phyloP scores from a whole-genome alignment of 768 basidiomycete species.

The Megacollybia marginata region DNA sequence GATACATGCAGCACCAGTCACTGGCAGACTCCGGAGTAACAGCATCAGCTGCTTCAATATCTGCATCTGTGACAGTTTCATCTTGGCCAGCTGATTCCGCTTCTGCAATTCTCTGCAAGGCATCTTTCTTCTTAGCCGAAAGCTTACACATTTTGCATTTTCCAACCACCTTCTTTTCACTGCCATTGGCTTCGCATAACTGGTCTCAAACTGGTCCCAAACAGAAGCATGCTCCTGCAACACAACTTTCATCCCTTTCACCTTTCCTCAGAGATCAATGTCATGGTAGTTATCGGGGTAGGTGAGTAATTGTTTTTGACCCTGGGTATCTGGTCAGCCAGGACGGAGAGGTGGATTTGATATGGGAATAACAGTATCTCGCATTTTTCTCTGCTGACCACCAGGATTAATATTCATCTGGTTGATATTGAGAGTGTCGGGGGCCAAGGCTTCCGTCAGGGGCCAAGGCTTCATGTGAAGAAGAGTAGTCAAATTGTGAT shows the following conservation, averaged over 20 bases:
- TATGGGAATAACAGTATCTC: constrained; percentile 10
- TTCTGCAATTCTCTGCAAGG: constrained; percentile 5
- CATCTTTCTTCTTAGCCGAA: constrained; percentile 12
- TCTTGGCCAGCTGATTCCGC: constrained; percentile 5
- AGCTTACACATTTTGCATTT: no score
- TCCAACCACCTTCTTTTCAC: constrained; percentile 5
- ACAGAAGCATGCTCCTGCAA: constrained; percentile 11
- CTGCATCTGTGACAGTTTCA: background rate
- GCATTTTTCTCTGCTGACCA: constrained; percentile 14
- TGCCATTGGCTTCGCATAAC: background rate
- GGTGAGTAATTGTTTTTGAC: constrained; percentile 13
- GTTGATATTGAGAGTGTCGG: constrained; percentile 16
- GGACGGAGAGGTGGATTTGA: constrained; percentile 2
- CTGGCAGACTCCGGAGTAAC: constrained; percentile 6
- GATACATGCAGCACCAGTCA: constrained; percentile 14
- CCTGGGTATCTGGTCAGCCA: no score
- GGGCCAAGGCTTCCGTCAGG: constrained; percentile 14
- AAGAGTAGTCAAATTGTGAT: no score
- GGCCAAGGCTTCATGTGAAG: no score
- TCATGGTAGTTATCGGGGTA: constrained; percentile 5
- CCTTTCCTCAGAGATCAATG: constrained; percentile 7
- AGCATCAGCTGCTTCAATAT: constrained; percentile 3
- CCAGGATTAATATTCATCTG: constrained; percentile 18
- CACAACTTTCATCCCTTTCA: constrained; percentile 15
- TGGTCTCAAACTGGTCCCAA: no score